Evolutionary conservation across 495 filamentous ascomycete genomes (phyloP).

Genomic region (Pseudomonodictys pantanalensis): DNA sequence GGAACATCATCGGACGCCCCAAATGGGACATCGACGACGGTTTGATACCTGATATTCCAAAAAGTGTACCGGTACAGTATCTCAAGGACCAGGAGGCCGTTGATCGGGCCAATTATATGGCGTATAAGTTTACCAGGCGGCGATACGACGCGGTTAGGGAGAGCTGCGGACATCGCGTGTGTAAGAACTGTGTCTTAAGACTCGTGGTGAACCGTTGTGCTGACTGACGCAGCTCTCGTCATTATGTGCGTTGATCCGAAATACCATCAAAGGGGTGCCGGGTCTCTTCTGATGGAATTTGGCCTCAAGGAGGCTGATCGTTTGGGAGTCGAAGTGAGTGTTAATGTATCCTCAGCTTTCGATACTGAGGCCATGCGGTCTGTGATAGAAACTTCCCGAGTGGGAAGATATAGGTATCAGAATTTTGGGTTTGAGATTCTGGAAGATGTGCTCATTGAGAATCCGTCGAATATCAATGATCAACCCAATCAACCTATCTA

Average conservation of each 20-base stretch:
- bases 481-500: neutral
- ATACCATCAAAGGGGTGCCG: neutral
- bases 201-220: neutral
- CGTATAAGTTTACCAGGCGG: neutral
- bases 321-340: neutral
- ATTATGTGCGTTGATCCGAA: neutral
- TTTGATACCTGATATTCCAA: neutral
- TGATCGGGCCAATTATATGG: neutral
- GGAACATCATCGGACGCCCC: conserved; percentile 4
- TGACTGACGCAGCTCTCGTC: neutral
- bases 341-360: neutral
- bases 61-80: neutral
- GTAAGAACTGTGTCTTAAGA: neutral
- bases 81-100: neutral
- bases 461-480: neutral
- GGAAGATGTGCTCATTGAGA: neutral
- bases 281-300: neutral
- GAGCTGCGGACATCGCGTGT: neutral
- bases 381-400: neutral
- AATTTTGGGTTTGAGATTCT: neutral
- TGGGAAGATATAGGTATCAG: neutral
- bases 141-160: neutral
- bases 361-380: neutral
- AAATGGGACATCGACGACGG: conserved; percentile 1
- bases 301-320: neutral